These are phyloP conservation scores for Haplosporangium sp. DNA, from an alignment of 371 early-diverging fungal genomes.

Conservation along the genomic window DNA sequence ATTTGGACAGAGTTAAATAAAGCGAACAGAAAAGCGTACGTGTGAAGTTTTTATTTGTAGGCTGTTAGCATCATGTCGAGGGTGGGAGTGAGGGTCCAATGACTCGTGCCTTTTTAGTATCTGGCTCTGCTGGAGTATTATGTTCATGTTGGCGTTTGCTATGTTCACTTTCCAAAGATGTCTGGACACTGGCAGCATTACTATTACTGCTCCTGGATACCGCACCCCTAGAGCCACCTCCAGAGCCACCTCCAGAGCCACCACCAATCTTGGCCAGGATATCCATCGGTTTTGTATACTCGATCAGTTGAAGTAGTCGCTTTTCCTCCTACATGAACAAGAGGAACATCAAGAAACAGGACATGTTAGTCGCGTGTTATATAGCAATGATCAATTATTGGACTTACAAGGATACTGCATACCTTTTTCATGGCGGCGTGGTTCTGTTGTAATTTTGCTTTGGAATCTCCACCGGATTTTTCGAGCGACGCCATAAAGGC, in stretches of 20 bases:
- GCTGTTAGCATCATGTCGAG: constrained; percentile 3
- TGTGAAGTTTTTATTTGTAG: neutral
- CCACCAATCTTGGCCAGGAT: constrained; percentile 40
- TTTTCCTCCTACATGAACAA: constrained; percentile 59
- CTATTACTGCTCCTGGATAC: neutral
- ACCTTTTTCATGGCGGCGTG: constrained; percentile 63
- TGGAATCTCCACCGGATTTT: constrained; percentile 45
- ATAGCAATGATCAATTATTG: neutral
- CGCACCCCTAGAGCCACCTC: constrained; percentile 54
- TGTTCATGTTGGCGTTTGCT: constrained; percentile 9
- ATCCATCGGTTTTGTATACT: constrained; percentile 65
- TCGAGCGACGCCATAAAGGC: constrained; percentile 61
- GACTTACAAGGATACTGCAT: neutral
- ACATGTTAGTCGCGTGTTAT: too few relatives aligned
- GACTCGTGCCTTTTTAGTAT: constrained; percentile 22
- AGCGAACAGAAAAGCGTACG: neutral
- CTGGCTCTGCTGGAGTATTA: constrained; percentile 1
- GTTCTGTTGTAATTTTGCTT: constrained; percentile 60
- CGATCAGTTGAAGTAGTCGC: constrained; percentile 64
- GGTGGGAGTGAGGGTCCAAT: constrained; percentile 36
- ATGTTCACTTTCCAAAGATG: neutral
- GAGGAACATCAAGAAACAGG: neutral
- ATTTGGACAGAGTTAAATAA: neutral
- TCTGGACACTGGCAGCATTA: neutral
- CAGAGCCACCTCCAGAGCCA: constrained; percentile 64